Evolutionary conservation across 2,329 filamentous ascomycete genomes (phyloP).

Genomic region (Hypoxylon sp.): DNA sequence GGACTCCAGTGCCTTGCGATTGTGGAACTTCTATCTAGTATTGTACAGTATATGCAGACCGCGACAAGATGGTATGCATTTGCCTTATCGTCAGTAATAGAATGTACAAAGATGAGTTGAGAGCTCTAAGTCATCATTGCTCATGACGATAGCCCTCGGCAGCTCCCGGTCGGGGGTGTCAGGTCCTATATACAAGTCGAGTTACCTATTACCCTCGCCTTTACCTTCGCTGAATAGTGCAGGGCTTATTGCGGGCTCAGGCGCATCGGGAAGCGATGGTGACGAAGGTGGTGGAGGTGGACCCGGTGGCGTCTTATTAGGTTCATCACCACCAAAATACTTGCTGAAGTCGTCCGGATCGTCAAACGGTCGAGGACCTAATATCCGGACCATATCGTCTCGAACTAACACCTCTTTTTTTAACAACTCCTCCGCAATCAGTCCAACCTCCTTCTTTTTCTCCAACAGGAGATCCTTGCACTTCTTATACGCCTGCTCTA

Average conservation of each 20-base stretch:
- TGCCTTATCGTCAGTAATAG: slow-evolving; percentile 31
- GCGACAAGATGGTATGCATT: slow-evolving; percentile 10
- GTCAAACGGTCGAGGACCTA: slow-evolving; percentile 86
- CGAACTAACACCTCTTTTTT: slow-evolving; percentile 90
- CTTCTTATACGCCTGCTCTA: slow-evolving; percentile 92
- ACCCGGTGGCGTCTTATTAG: slow-evolving; percentile 70
- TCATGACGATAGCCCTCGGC: slow-evolving; percentile 37
- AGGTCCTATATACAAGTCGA: slow-evolving; percentile 30
- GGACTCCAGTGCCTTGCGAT: slow-evolving; percentile 31
- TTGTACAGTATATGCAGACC: slow-evolving; percentile 39
- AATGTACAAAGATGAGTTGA: slow-evolving; percentile 49
- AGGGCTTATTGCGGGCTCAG: slow-evolving; percentile 49
- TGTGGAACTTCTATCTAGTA: slow-evolving; percentile 40
- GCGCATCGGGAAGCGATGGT: slow-evolving; percentile 59
- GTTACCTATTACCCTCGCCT: slow-evolving; percentile 45
- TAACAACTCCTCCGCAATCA: slow-evolving; percentile 93
- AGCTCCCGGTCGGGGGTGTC: slow-evolving; percentile 18
- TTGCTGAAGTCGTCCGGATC: slow-evolving; percentile 92
- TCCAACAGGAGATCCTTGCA: slow-evolving; percentile 85
- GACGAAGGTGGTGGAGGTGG: slow-evolving; percentile 59
- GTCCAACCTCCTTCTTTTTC: slow-evolving; percentile 88
- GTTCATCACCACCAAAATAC: slow-evolving; percentile 80
- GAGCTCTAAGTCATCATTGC: slow-evolving; percentile 44
- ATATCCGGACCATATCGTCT: slow-evolving; percentile 90
- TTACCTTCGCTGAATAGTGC: slow-evolving; percentile 48